These are phyloP conservation scores for Ganoderma lucidum DNA, from an alignment of 1,284 basidiomycete species.

Conservation along the genomic window DNA sequence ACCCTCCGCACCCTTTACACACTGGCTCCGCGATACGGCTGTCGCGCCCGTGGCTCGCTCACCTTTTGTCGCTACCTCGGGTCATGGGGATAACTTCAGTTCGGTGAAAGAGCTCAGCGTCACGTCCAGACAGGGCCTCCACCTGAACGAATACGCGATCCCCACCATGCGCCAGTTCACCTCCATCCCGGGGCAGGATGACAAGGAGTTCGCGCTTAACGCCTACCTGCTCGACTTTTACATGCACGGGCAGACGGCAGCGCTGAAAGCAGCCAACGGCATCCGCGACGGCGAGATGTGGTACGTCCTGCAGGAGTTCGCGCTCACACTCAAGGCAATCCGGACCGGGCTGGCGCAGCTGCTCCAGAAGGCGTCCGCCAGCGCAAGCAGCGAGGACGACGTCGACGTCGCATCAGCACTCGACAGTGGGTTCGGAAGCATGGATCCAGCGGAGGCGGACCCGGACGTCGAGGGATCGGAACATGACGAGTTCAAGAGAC, in stretches of 20 bases:
- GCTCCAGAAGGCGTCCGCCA: conserved; percentile 44
- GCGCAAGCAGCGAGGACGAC: conserved; percentile 19
- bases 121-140: conserved; percentile 60
- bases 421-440: conserved; percentile 47
- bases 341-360: conserved; percentile 50
- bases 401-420: conserved; percentile 34
- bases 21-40: conserved; percentile 48
- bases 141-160: conserved; percentile 63
- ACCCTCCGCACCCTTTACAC: conserved; percentile 38
- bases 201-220: conserved; percentile 54
- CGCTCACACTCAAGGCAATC: conserved; percentile 56
- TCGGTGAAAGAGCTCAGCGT: conserved; percentile 58
- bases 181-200: conserved; percentile 27
- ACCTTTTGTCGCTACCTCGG: conserved; percentile 68
- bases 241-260: conserved; percentile 62
- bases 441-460: conserved; percentile 41
- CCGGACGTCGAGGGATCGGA: conserved; percentile 40
- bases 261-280: conserved; percentile 60
- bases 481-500: conserved; percentile 40
- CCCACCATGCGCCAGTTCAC: conserved; percentile 60
- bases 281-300: conserved; percentile 68
- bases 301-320: conserved; percentile 68
- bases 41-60: conserved; percentile 54
- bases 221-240: conserved; percentile 75
- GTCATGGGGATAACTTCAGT: conserved; percentile 61